A percentile compares a stretch with the other conserved stretches of the same genome.
These are phyloP conservation scores for Dujonia santamariae DNA, from an alignment of 1,139 yeast species.

Conservation along the genomic window DNA sequence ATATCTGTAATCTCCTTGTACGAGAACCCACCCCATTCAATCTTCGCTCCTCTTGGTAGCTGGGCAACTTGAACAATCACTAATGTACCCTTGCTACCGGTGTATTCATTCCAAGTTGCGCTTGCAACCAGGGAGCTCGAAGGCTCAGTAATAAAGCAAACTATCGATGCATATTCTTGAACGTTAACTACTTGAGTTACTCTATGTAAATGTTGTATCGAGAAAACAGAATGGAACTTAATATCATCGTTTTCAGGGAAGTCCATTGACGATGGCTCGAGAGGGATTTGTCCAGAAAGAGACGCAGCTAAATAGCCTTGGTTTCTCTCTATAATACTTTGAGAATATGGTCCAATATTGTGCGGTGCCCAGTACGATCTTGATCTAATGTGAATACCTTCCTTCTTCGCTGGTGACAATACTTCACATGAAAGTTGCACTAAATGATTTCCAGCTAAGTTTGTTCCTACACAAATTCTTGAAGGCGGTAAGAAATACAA, in stretches of 20 bases:
- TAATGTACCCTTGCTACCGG: conserved; percentile 26
- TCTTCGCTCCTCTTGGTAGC: conserved; percentile 66
- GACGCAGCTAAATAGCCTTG: conserved; percentile 45
- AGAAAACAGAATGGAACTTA: conserved; percentile 33
- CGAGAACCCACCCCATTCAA: conserved; percentile 77
- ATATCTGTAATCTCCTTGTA: conserved; percentile 34
- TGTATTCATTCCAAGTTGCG: conserved; percentile 39
- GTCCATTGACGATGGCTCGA: conserved; percentile 70
- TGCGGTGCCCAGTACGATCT: conserved; percentile 98
- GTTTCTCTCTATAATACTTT: conserved; percentile 54
- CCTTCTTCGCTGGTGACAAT: conserved; percentile 24
- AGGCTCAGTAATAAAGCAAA: conserved; percentile 51
- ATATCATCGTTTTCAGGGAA: conserved; percentile 16
- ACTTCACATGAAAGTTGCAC: conserved; percentile 62
- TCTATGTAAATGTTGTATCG: conserved; percentile 74
- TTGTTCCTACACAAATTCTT: conserved; percentile 75
- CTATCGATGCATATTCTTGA: conserved; percentile 38
- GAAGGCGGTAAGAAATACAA: conserved; percentile 75
- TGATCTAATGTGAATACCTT: conserved; percentile 86
- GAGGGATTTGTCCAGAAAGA: conserved; percentile 91
- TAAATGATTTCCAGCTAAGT: conserved; percentile 30
- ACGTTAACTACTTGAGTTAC: conserved; percentile 57
- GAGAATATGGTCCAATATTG: conserved; percentile 96
- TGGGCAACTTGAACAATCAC: conserved; percentile 56
- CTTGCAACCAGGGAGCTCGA: conserved; percentile 24